A percentile compares a stretch with the other conserved stretches of the same genome.
Evolutionary conservation across 495 filamentous ascomycete species (phyloP).

Genomic region (Poronia punctata): DNA sequence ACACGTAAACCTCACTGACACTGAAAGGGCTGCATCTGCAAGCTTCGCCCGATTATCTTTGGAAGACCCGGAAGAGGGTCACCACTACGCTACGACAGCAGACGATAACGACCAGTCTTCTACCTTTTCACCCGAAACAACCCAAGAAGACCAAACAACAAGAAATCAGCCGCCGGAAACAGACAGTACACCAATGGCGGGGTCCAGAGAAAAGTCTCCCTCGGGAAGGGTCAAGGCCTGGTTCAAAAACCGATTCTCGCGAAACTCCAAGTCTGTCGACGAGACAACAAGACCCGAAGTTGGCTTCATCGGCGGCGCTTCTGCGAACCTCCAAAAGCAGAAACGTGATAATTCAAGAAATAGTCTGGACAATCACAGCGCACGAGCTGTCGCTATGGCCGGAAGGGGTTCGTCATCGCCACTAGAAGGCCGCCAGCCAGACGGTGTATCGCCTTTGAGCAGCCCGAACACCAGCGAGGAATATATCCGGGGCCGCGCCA

Average conservation of each 20-base stretch:
- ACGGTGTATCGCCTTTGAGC: slow-evolving; percentile 1
- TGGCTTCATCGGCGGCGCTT: slow-evolving; percentile 44
- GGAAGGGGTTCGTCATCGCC: slow-evolving; percentile 18
- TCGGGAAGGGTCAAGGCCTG: slow-evolving; percentile 48
- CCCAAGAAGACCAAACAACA: slow-evolving; percentile 14
- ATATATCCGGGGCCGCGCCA: slow-evolving; percentile 7
- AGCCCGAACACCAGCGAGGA: slow-evolving; percentile 15
- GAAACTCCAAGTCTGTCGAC: slow-evolving; percentile 22
- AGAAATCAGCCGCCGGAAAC: slow-evolving; percentile 7
- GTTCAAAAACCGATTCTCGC: slow-evolving; percentile 51
- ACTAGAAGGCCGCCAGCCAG: slow-evolving; percentile 1
- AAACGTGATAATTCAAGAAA: too few relatives aligned
- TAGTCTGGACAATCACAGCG: slow-evolving; percentile 26
- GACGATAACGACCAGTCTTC: slow-evolving; percentile 11
- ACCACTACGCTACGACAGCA: slow-evolving; percentile 1
- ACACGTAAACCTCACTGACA: slow-evolving; percentile 39
- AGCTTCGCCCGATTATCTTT: neutral
- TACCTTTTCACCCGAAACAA: slow-evolving; percentile 10
- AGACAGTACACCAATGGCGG: slow-evolving; percentile 13
- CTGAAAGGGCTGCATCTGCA: slow-evolving; percentile 34
- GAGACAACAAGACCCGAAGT: slow-evolving; percentile 26
- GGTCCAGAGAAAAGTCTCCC: slow-evolving; percentile 20
- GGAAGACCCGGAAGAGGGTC: neutral
- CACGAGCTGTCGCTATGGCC: slow-evolving; percentile 47
- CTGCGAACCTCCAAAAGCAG: too few relatives aligned